Evolutionary conservation across 1,284 basidiomycete genomes (phyloP), one percentile per base, ranked within the genome.

Genomic region (Rhodotorula mucilaginosa): DNA sequence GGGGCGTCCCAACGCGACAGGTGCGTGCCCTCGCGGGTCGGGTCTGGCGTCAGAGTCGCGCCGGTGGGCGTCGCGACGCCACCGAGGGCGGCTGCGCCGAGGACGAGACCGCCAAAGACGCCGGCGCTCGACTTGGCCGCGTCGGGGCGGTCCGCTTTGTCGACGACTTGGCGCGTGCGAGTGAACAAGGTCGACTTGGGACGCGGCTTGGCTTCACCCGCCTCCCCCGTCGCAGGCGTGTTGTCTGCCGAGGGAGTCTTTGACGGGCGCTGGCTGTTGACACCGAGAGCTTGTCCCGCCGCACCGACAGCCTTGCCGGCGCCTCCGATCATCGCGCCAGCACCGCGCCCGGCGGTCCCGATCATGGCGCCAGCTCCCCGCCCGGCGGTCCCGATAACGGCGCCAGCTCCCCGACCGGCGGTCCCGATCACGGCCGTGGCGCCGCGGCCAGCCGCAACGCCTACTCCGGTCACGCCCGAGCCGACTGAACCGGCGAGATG

Each of bases 41-140:
- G 82, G 67, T 88, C 86, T 15, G 90, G 89, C 29, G 86, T 88
- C 26, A 92, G 82, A 31, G 83, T 83, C 29, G 85, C 84, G 13
- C 83, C 80, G 6, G 80, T 76, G 0, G 89, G 89, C 0, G 88
- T 85, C 6, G 88, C 88, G 7, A 73, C 58, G 26, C 78, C 78
- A 26, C 76, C 72, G 31, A 78, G 51, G 58, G 72, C 71, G 54
- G 56, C 88, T 0, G 90, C 88, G 70, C 86, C 87, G 34, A 89
- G 87, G 56, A 92, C 87, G 61, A 92, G 84, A 15, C 88, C 86
- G 19, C 89, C 90, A 74, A 91, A 86, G 0, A 89, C 89, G 16
- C 90, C 89, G 0, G 84, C 89, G 26, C 83, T 85, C 71, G 83
- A 86, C 60, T 84, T 81, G n/a, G 86, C 83, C 5, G 83, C 82